Percentiles rank a stretch among this genome's conserved stretches.
These are phyloP conservation scores for Nepenthes alata DNA, from an alignment of 179 eudicot species.

Conservation along the genomic window DNA sequence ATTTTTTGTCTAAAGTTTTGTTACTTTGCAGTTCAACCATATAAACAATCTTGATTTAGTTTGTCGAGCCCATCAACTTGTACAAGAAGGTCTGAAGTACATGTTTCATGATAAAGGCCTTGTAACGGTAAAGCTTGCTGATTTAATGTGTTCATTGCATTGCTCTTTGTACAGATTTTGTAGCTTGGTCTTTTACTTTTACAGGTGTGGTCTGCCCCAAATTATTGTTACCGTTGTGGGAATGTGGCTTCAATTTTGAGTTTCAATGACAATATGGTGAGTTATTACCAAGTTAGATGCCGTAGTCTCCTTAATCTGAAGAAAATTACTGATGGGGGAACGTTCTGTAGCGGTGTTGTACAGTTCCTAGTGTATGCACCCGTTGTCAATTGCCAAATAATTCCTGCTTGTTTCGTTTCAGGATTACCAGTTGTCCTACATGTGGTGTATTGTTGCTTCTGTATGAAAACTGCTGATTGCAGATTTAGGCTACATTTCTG, in stretches of 20 bases:
- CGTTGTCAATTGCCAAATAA: too few species aligned
- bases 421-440: too few species aligned
- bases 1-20: slow-evolving; percentile 3
- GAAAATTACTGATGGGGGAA: too few species aligned
- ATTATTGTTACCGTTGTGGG: slow-evolving; percentile 98
- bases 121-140: slow-evolving; percentile 60
- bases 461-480: too few species aligned
- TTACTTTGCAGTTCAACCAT: slow-evolving; percentile 81
- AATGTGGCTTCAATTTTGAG: slow-evolving; percentile 99
- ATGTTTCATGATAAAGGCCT: slow-evolving; percentile 99
- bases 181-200: slow-evolving; percentile 9
- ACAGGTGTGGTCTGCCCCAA: slow-evolving; percentile 99
- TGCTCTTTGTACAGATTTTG: neutral
- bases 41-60: slow-evolving; percentile 92
- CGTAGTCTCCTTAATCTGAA: too few species aligned
- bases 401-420: too few species aligned
- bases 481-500: too few species aligned
- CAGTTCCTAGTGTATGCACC: too few species aligned
- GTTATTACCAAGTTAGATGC: slow-evolving; percentile 4
- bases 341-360: too few species aligned
- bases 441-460: too few species aligned
- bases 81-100: slow-evolving; percentile 97
- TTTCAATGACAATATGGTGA: slow-evolving; percentile 95
- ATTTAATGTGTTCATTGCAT: slow-evolving; percentile 3
- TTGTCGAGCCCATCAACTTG: slow-evolving; percentile 99